These are phyloP conservation scores for Penicillium crustosum DNA, from an alignment of 2,329 filamentous ascomycete species.

Conservation along the genomic window DNA sequence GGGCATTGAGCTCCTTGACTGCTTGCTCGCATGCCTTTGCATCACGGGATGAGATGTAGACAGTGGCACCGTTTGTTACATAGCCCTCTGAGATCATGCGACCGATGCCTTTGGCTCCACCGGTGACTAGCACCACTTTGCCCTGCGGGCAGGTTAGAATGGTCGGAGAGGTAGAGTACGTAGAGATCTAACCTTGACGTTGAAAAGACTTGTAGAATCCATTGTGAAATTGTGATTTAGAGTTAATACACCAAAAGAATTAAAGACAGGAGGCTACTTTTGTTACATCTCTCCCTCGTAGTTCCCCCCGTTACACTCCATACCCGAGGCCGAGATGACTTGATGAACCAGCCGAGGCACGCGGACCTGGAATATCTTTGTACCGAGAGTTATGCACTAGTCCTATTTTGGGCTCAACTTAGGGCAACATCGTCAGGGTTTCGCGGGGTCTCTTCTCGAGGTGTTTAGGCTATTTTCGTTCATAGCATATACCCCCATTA, in stretches of 20 bases:
- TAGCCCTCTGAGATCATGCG: conserved; percentile 58
- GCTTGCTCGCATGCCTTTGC: conserved; percentile 52
- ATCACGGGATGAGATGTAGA: conserved; percentile 57
- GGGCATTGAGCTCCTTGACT: conserved; percentile 48
- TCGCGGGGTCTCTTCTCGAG: conserved; percentile 28
- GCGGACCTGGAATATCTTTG: conserved; percentile 15
- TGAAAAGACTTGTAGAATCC: conserved; percentile 58
- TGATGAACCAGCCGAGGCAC: conserved; percentile 29
- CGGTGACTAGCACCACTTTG: conserved; percentile 52
- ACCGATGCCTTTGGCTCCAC: conserved; percentile 53
- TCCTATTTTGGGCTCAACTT: conserved; percentile 21
- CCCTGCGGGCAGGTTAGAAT: conserved; percentile 29
- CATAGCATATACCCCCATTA: conserved; percentile 8
- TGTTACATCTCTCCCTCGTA: conserved; percentile 12
- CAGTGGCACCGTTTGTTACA: conserved; percentile 53
- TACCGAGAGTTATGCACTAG: conserved; percentile 15
- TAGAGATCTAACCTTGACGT: conserved; percentile 55
- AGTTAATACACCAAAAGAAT: not conserved
- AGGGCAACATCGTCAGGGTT: conserved; percentile 33
- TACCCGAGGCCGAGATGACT: conserved; percentile 26
- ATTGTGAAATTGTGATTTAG: conserved; percentile 36
- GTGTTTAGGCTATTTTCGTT: conserved; percentile 4
- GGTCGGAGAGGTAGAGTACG: conserved; percentile 51
- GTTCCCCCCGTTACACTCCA: conserved; percentile 11
- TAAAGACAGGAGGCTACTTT: conserved; percentile 5